A percentile compares a stretch with the other conserved stretches of the same genome.
phyloP scores from a whole-genome alignment of 2,329 filamentous ascomycete species.

The Fusarium citri region DNA sequence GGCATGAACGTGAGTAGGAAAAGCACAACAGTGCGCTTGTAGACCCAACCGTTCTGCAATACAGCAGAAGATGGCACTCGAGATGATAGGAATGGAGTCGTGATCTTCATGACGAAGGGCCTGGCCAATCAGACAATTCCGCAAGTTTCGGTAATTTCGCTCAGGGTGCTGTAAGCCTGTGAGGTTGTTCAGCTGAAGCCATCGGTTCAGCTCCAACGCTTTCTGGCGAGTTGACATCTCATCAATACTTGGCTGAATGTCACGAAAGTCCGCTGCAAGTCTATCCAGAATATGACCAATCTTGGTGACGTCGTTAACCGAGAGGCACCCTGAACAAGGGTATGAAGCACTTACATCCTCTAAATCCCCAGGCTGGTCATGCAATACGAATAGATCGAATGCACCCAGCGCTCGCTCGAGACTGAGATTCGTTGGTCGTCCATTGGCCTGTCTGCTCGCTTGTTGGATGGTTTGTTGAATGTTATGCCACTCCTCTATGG shows the following conservation, averaged over 20 bases:
- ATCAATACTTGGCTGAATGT: slow-evolving; percentile 63
- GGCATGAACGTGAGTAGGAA: slow-evolving; percentile 87
- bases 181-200: slow-evolving; percentile 75
- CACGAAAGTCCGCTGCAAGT: slow-evolving; percentile 68
- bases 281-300: slow-evolving; percentile 73
- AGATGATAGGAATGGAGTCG: slow-evolving; percentile 86
- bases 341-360: slow-evolving; percentile 67
- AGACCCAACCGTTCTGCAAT: slow-evolving; percentile 80
- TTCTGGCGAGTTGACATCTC: slow-evolving; percentile 72
- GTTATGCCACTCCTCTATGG: slow-evolving; percentile 79
- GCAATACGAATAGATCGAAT: slow-evolving; percentile 90
- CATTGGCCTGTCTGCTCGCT: slow-evolving; percentile 27
- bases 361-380: slow-evolving; percentile 78
- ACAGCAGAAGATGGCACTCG: slow-evolving; percentile 86
- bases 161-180: slow-evolving; percentile 75
- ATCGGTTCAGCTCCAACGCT: slow-evolving; percentile 75
- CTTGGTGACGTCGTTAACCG: slow-evolving; percentile 52
- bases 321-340: background rate
- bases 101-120: slow-evolving; percentile 79
- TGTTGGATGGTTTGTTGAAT: slow-evolving; percentile 45
- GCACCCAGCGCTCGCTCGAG: slow-evolving; percentile 82
- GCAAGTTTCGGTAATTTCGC: slow-evolving; percentile 78
- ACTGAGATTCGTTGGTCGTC: slow-evolving; percentile 54
- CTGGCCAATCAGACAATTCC: slow-evolving; percentile 89
- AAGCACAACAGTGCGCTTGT: slow-evolving; percentile 80